Evolutionary conservation across 2,329 filamentous ascomycete genomes (phyloP).

Genomic region (Cytospora leucostoma): DNA sequence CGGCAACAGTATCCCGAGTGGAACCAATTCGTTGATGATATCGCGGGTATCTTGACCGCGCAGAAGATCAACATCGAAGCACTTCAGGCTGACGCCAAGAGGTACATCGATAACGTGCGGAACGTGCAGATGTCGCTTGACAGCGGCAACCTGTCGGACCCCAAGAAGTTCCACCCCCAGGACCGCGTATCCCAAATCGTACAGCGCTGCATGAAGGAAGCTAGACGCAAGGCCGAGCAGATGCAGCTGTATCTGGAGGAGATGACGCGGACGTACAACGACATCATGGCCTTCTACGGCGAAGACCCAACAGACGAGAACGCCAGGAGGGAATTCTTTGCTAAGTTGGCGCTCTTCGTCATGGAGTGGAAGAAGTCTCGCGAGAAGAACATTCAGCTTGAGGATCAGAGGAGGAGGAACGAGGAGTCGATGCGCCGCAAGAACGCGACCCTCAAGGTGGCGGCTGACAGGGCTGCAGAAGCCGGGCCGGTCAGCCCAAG

Average conservation of each 20-base stretch:
- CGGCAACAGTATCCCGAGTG: conserved; percentile 95
- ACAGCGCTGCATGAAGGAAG: conserved; percentile 94
- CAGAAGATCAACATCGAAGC: conserved; percentile 97
- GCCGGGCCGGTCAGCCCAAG: conserved; percentile 63
- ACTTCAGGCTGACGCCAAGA: conserved; percentile 81
- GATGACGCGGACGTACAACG: conserved; percentile 87
- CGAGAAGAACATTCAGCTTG: conserved; percentile 84
- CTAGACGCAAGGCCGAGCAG: conserved; percentile 91
- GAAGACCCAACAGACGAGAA: conserved; percentile 92
- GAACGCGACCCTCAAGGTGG: conserved; percentile 66
- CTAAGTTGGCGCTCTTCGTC: conserved; percentile 88
- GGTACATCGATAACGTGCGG: conserved; percentile 91
- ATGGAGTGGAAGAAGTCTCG: conserved; percentile 93
- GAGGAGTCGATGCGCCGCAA: conserved; percentile 94
- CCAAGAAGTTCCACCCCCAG: conserved; percentile 96
- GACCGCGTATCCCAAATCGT: conserved; percentile 92
- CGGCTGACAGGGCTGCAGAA: conserved; percentile 45
- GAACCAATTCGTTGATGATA: conserved; percentile 86
- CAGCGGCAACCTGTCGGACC: conserved; percentile 89
- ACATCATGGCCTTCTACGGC: conserved; percentile 95
- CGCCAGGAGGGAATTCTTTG: conserved; percentile 91
- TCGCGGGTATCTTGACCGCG: conserved; percentile 71
- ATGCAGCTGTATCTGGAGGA: conserved; percentile 92
- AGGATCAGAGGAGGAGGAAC: conserved; percentile 81
- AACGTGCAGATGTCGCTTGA: conserved; percentile 93